These are phyloP conservation scores for Sugiyamaella castrensis DNA, from an alignment of 1,139 yeast genomes.

Conservation along the genomic window DNA sequence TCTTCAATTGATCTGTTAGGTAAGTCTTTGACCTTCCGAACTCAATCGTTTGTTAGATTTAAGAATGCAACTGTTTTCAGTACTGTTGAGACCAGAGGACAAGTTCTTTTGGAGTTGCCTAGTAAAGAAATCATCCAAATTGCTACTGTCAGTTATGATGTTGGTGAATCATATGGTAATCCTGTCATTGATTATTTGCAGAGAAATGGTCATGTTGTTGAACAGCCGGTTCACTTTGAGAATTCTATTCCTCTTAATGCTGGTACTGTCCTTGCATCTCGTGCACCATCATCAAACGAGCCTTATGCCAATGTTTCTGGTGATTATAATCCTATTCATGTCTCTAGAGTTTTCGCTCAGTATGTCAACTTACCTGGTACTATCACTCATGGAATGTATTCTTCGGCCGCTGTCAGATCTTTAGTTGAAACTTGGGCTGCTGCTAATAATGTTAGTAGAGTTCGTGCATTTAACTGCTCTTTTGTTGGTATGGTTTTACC, in stretches of 20 bases:
- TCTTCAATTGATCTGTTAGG: constrained; percentile 67
- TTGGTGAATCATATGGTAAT: constrained; percentile 92
- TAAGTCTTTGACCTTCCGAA: constrained; percentile 84
- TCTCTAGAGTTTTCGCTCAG: constrained; percentile 88
- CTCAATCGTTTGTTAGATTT: constrained; percentile 79
- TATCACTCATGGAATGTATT: constrained; percentile 98
- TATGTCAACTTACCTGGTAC: constrained; percentile 96
- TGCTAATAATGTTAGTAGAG: constrained; percentile 91
- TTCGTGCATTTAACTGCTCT: constrained; percentile 86
- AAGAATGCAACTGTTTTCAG: constrained; percentile 74
- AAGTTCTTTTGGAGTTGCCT: constrained; percentile 82
- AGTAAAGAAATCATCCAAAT: constrained; percentile 87
- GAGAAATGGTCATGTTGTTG: constrained; percentile 90
- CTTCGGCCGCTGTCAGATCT: constrained; percentile 92
- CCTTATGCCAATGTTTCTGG: constrained; percentile 97
- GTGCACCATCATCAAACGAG: constrained; percentile 85
- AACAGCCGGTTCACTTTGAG: constrained; percentile 89
- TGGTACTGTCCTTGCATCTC: constrained; percentile 64
- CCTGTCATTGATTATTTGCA: constrained; percentile 92
- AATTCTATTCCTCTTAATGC: constrained; percentile 85
- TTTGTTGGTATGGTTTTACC: constrained; percentile 98
- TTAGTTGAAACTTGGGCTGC: constrained; percentile 99
- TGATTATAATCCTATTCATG: constrained; percentile 97
- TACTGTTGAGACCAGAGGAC: constrained; percentile 80
- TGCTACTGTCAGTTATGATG: constrained; percentile 84